Base-by-base conservation (phyloP, 2,329 filamentous ascomycete genomes). In the Boeremia exigua region DNA sequence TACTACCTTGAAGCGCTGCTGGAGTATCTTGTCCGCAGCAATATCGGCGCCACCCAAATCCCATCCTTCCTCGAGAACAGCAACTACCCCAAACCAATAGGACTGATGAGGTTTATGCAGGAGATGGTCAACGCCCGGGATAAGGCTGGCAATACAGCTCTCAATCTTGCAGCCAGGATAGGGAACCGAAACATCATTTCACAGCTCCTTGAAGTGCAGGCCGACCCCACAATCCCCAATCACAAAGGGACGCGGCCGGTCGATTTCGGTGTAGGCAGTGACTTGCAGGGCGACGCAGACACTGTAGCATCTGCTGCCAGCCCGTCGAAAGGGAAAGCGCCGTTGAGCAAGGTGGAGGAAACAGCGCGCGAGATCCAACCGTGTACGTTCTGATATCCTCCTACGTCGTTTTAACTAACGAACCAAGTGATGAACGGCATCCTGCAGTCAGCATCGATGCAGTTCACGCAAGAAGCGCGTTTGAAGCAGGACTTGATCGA, bases 61-160 rank as follows among this genome's bases (percentile, higher is more conserved):
- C 65, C 63, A 14, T 68, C 69, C 4, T 75, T 73, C 52, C 71
- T 74, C 25, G 89, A 88, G 53, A 82, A 81, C 5, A 81, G 84
- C 23, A 85, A 72, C 58, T 60, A 75, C 59, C 78, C 77, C 37
- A 89, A 85, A 50, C 91, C 84, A 60, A 96, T 98, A 77, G 91
- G 90, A 23, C 84, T 99, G 48, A 93, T 91, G 28, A 88, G 92
- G 33, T 99, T 99, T 77, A 96, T 99, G 85, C 91, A 90, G 44
- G 93, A 98, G 71, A 96, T 99, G 74, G 94, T 99, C 57, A 98
- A 99, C 68, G 89, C 93, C 0, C 90, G 94, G 67, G 95, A 99
- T 75, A 92, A 93, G 68, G 90, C 90, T 30, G 95, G 95, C 0
- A 96, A 99, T 70, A 99, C 95, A 0, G 95, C 95, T 0, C 81